Evolutionary conservation across 2,329 filamentous ascomycete species (phyloP).

Genomic region (Aureobasidium vineae): DNA sequence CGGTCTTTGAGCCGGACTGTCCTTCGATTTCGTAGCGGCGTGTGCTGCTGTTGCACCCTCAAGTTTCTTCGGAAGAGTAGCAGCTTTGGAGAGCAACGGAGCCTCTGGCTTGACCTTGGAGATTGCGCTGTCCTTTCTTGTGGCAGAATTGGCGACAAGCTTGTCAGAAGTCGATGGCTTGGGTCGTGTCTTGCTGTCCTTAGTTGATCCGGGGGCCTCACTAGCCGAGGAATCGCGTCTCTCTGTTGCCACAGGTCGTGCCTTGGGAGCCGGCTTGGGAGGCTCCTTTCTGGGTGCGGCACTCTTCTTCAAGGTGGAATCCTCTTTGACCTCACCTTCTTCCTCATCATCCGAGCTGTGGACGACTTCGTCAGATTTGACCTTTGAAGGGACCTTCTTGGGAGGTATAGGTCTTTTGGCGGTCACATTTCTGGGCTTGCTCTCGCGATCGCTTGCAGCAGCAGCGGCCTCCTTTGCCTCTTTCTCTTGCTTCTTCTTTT

Average conservation of each 20-base stretch:
- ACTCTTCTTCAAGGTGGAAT: slow-evolving; percentile 31
- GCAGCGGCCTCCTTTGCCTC: slow-evolving; percentile 40
- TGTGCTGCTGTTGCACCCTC: slow-evolving; percentile 5
- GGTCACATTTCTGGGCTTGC: slow-evolving; percentile 34
- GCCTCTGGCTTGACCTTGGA: slow-evolving; percentile 1
- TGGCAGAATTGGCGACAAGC: not conserved
- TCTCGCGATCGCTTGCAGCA: slow-evolving; percentile 35
- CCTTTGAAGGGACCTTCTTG: slow-evolving; percentile 43
- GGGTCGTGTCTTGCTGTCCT: slow-evolving; percentile 30
- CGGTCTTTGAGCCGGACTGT: slow-evolving; percentile 31
- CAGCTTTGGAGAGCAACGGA: not conserved
- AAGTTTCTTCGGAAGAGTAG: slow-evolving; percentile 21
- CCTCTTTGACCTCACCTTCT: slow-evolving; percentile 31
- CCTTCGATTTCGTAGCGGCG: slow-evolving; percentile 25
- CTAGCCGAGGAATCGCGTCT: slow-evolving; percentile 32
- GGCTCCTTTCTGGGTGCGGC: slow-evolving; percentile 30
- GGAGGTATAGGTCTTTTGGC: slow-evolving; percentile 31
- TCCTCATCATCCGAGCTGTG: slow-evolving; percentile 50
- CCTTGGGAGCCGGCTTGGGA: slow-evolving; percentile 19
- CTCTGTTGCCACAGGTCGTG: slow-evolving; percentile 29
- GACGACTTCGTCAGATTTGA: slow-evolving; percentile 56
- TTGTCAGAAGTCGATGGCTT: slow-evolving; percentile 26
- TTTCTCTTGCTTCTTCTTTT: slow-evolving; percentile 47
- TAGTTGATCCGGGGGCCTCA: slow-evolving; percentile 30
- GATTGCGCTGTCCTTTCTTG: slow-evolving; percentile 14